Evolutionary conservation across 2,329 filamentous ascomycete genomes (phyloP).

Genomic region (Fusarium torreyae): DNA sequence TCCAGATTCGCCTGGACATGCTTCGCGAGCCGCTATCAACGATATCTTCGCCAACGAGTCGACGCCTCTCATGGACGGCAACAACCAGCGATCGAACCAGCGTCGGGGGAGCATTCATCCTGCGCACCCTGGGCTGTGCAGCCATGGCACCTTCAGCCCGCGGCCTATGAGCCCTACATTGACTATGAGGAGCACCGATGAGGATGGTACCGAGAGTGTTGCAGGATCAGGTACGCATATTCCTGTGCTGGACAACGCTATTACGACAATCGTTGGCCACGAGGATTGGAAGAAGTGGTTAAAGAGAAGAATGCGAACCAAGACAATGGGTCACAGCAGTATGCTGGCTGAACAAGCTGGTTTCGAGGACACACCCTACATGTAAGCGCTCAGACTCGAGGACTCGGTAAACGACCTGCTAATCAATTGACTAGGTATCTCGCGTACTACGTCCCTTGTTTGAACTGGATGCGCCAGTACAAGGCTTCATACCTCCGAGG

Average conservation of each 20-base stretch:
- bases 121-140: constrained; percentile 68
- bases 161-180: constrained; percentile 67
- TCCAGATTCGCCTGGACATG: constrained; percentile 45
- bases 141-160: constrained; percentile 84
- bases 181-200: constrained; percentile 52
- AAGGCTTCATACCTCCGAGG: constrained; percentile 85
- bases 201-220: constrained; percentile 52
- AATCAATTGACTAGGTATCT: constrained; percentile 75
- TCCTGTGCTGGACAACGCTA: constrained; percentile 58
- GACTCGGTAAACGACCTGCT: constrained; percentile 6
- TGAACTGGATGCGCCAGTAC: constrained; percentile 94
- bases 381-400: constrained; percentile 68
- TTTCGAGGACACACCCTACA: constrained; percentile 78
- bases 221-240: constrained; percentile 53
- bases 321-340: constrained; percentile 80
- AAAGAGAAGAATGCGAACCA: constrained; percentile 68
- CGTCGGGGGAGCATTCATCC: constrained; percentile 48
- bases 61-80: constrained; percentile 63
- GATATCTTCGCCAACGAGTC: constrained; percentile 60
- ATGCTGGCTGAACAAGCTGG: constrained; percentile 81
- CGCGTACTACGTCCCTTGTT: constrained; percentile 91
- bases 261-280: constrained; percentile 57
- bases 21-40: constrained; percentile 37
- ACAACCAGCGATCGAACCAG: constrained; percentile 39
- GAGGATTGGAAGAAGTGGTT: constrained; percentile 66